Conservation (phyloP, 805 yeast genomes). For the Hanseniaspora guilliermondii region DNA sequence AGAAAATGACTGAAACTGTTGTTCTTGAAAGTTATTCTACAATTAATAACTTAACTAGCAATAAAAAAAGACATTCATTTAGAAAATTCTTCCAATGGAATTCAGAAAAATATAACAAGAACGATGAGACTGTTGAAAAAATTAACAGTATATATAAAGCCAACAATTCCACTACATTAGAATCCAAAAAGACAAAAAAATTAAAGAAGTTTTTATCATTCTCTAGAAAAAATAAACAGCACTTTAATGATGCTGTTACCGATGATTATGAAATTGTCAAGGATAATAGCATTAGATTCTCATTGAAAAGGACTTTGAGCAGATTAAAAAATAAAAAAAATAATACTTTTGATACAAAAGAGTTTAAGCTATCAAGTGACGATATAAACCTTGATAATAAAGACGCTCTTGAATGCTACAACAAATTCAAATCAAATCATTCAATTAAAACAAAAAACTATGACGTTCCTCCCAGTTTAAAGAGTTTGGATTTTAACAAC, state of each 20-base stretch:
- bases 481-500: background rate
- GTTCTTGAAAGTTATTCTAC: background rate
- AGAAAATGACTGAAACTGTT: background rate
- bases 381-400: background rate
- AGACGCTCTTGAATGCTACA: background rate
- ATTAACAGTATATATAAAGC: background rate
- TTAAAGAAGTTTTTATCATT: background rate
- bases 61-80: background rate
- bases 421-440: background rate
- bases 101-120: background rate
- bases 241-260: background rate
- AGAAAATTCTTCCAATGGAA: conserved; percentile 1
- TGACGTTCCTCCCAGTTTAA: background rate
- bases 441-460: background rate
- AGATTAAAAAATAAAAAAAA: background rate
- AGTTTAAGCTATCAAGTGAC: background rate
- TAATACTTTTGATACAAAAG: background rate
- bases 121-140: background rate
- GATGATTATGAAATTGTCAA: background rate
- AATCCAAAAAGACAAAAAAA: background rate
- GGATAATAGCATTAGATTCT: background rate
- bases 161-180: background rate
- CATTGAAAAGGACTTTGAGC: background rate
- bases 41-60: background rate
- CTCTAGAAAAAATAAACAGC: background rate